Conservation (phyloP, 129 eudicot genomes). For the Lonicera japonica region DNA sequence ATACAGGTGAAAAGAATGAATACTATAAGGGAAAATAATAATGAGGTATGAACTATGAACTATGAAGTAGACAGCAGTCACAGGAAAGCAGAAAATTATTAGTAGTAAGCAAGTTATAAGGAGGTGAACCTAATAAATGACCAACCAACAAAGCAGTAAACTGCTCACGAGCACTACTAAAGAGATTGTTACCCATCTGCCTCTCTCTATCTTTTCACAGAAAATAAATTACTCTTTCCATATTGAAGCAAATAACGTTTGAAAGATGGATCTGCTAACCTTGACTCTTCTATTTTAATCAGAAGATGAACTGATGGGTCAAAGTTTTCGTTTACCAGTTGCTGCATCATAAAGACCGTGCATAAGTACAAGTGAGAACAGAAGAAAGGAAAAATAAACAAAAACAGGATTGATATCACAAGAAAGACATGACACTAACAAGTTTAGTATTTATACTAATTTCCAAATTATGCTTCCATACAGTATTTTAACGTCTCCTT, state of each 20-base stretch:
- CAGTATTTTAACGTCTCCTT: background rate
- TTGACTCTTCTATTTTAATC: slow-evolving; percentile 10
- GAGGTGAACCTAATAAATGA: slow-evolving; percentile 39
- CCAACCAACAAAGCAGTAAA: slow-evolving; percentile 52
- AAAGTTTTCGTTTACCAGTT: slow-evolving; percentile 9
- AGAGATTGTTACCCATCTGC: slow-evolving; percentile 5
- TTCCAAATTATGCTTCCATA: too few relatives aligned
- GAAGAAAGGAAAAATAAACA: slow-evolving; percentile 6
- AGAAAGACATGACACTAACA: slow-evolving; percentile 35
- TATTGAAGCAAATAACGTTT: background rate
- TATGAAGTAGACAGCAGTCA: slow-evolving; percentile 19
- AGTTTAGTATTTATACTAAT: too few relatives aligned
- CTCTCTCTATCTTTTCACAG: slow-evolving; percentile 1
- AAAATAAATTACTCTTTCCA: slow-evolving; percentile 10
- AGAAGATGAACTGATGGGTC: slow-evolving; percentile 15
- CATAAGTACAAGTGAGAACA: slow-evolving; percentile 16
- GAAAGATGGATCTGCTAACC: slow-evolving; percentile 23
- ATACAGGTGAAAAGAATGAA: slow-evolving; percentile 9
- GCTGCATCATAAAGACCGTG: slow-evolving; percentile 32
- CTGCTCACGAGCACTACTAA: slow-evolving; percentile 41
- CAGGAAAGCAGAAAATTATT: slow-evolving; percentile 20
- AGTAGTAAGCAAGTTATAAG: slow-evolving; percentile 23
- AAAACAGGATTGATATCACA: slow-evolving; percentile 37
- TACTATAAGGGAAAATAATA: background rate
- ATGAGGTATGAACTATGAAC: slow-evolving; percentile 8